Evolutionary conservation across 2,329 filamentous ascomycete species (phyloP), one percentile per base, ranked within the genome.

Genomic region (Curvularia spicifera): DNA sequence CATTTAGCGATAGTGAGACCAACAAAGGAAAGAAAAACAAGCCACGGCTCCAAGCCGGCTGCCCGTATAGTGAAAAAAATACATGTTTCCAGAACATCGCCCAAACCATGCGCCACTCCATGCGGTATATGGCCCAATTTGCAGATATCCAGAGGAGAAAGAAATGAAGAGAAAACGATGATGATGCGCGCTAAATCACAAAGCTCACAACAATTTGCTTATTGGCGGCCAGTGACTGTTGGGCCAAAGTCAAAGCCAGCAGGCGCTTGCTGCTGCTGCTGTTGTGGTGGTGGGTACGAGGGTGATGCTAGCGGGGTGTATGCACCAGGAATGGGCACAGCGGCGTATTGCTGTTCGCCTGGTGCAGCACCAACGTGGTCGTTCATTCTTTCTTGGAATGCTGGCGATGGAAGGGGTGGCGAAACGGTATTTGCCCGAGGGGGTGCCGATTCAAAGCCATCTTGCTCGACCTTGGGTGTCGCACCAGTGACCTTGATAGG

Each of bases 251-350:
- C 76, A 47, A 78, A 78, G 31, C 75, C 74, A 53, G 65, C 53
- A 20, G 61, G 45, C 13, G 44, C 6, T 53, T 56, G 44, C 12
- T 24, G 47, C 6, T 49, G 46, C 12, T 50, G 47, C 50, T 70
- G 67, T 26, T 65, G 67, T 22, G 64, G 67, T 33, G 76, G 73
- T 44, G 76, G 76, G 65, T 80, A 79, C 26, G 71, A 73, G 22
- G 80, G 80, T 51, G 76, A 80, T 55, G 74, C 70, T 46, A 81
- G 72, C 6, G 82, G 79, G 54, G 78, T 80, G 73, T 97, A 97
- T 0, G 93, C 91, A 5, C 90, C 91, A 0, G 94, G 94, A 59
- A 97, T 97, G 0, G 93, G 91, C 31, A 97, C 94, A 22, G 89
- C 81, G 12, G 89, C 93, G 76, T 97, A 97, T 48, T 88, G 87